Evolutionary conservation across 805 yeast genomes (phyloP).

Genomic region (Kodamaea neixiangensis): DNA sequence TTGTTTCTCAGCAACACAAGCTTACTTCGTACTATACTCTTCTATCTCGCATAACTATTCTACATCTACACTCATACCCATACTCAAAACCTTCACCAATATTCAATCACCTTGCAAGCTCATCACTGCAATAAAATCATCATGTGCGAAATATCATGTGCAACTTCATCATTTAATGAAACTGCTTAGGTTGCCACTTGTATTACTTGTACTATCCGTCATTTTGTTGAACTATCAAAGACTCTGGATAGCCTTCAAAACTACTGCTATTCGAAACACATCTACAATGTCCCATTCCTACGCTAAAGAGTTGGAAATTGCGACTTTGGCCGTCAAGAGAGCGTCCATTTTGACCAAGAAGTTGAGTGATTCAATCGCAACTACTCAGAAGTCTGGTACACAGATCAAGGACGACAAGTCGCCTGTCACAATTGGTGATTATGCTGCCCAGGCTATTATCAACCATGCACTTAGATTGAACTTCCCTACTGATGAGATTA

Average conservation of each 20-base stretch:
- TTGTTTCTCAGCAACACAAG: too few relatives aligned
- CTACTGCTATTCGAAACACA: background rate
- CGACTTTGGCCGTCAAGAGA: constrained; percentile 85
- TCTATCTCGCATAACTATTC: too few relatives aligned
- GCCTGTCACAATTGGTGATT: constrained; percentile 96
- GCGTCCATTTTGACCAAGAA: constrained; percentile 76
- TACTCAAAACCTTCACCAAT: too few relatives aligned
- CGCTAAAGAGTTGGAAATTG: constrained; percentile 71
- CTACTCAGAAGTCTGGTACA: constrained; percentile 50
- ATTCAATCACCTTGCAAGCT: too few relatives aligned
- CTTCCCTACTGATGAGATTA: constrained; percentile 83
- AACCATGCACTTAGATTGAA: constrained; percentile 77
- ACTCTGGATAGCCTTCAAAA: background rate
- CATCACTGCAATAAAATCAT: background rate
- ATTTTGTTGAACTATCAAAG: constrained; percentile 5
- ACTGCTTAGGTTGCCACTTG: constrained; percentile 3
- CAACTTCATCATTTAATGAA: constrained; percentile 9
- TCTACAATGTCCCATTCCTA: constrained; percentile 35
- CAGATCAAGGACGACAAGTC: constrained; percentile 84
- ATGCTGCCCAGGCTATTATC: constrained; percentile 91
- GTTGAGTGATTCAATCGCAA: constrained; percentile 56
- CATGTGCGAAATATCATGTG: constrained; percentile 11
- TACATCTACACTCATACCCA: too few relatives aligned
- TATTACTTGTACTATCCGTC: constrained; percentile 8
- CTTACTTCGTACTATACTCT: too few relatives aligned